Conservation (phyloP, 2,329 filamentous ascomycete genomes). For the Trichoderma koningii region DNA sequence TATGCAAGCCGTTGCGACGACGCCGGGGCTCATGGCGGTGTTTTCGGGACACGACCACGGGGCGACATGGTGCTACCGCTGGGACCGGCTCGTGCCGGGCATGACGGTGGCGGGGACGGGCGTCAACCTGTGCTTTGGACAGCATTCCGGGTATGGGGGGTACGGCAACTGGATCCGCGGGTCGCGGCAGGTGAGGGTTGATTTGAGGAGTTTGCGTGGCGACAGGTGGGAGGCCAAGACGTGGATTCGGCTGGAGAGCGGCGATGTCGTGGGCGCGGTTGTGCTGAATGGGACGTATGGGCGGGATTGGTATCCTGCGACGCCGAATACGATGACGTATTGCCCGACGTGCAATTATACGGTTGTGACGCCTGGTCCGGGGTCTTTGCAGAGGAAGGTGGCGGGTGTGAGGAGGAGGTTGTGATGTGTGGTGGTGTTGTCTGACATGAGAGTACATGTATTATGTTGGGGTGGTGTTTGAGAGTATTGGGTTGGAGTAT, state of each 20-base stretch:
- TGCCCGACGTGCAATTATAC: slow-evolving; percentile 33
- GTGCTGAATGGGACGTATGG: slow-evolving; percentile 63
- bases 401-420: not conserved
- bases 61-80: slow-evolving; percentile 59
- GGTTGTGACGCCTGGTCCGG: slow-evolving; percentile 25
- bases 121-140: slow-evolving; percentile 59
- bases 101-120: slow-evolving; percentile 46
- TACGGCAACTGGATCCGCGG: slow-evolving; percentile 67
- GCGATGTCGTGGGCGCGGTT: slow-evolving; percentile 53
- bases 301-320: slow-evolving; percentile 53
- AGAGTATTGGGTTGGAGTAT: too few relatives aligned
- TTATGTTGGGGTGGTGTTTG: too few relatives aligned
- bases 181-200: slow-evolving; percentile 56
- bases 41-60: slow-evolving; percentile 70
- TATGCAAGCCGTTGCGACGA: slow-evolving; percentile 61
- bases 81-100: slow-evolving; percentile 44
- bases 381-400: slow-evolving; percentile 13
- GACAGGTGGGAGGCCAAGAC: slow-evolving; percentile 50
- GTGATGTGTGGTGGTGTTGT: too few relatives aligned
- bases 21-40: slow-evolving; percentile 56
- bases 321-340: slow-evolving; percentile 42
- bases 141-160: slow-evolving; percentile 70
- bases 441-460: too few relatives aligned
- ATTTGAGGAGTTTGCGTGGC: slow-evolving; percentile 43
- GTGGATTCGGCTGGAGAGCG: slow-evolving; percentile 63